A percentile compares a stretch with the other conserved stretches of the same genome.
phyloP scores from a whole-genome alignment of 192 early-diverging fungal genomes.

The Spizellomyces punctatus region DNA sequence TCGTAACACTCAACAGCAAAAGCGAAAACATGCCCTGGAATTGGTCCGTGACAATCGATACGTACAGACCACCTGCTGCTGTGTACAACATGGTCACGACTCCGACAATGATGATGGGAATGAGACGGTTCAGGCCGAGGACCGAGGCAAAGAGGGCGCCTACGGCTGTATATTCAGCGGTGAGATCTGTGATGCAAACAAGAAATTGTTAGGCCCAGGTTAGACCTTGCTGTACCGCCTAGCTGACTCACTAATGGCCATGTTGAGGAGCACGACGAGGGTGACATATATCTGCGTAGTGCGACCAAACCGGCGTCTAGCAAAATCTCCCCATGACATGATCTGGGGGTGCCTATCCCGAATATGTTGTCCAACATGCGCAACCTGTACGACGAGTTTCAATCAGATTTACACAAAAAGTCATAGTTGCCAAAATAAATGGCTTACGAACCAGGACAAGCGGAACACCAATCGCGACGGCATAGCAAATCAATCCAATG shows the following conservation, averaged over 20 bases:
- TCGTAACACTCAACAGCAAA: conserved; percentile 30
- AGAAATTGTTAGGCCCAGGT: not conserved
- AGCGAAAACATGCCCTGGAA: conserved; percentile 40
- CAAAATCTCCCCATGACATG: conserved; percentile 40
- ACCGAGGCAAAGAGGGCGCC: conserved; percentile 39
- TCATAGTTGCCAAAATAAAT: not conserved
- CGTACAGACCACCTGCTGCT: conserved; percentile 49
- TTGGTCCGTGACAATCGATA: conserved; percentile 50
- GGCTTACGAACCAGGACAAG: conserved; percentile 33
- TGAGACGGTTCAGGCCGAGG: conserved; percentile 33
- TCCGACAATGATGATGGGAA: conserved; percentile 45
- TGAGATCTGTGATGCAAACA: conserved; percentile 8
- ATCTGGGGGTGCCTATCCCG: conserved; percentile 32
- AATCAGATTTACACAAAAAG: not conserved
- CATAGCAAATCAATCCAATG: conserved; percentile 43
- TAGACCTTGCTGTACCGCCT: too few species aligned
- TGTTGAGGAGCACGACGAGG: conserved; percentile 44
- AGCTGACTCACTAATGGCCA: conserved; percentile 25
- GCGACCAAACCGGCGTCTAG: conserved; percentile 38
- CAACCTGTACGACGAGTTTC: conserved; percentile 15
- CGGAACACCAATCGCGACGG: conserved; percentile 45
- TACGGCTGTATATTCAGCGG: conserved; percentile 47
- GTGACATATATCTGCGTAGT: conserved; percentile 40
- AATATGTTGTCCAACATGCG: conserved; percentile 38
- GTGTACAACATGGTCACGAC: conserved; percentile 52